phyloP scores from a whole-genome alignment of 768 basidiomycete genomes.

The Aureoboletus auriporus region DNA sequence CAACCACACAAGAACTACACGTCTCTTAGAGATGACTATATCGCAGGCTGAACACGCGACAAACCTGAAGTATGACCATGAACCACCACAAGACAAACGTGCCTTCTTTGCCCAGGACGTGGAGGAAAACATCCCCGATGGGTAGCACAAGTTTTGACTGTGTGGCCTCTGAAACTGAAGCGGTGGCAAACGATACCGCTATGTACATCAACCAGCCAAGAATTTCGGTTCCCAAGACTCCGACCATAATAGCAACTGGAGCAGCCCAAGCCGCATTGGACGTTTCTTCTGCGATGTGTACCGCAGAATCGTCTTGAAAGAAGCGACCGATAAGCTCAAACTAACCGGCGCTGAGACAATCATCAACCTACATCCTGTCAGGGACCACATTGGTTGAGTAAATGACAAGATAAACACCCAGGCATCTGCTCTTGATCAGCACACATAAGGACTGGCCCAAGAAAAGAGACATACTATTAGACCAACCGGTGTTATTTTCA shows the following conservation, averaged over 20 bases:
- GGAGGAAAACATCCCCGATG: conserved; percentile 39
- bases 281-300: conserved; percentile 44
- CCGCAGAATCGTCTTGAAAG: conserved; percentile 42
- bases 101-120: conserved; percentile 37
- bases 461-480: conserved; percentile 7
- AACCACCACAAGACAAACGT: conserved; percentile 43
- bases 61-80: conserved; percentile 41
- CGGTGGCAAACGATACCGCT: conserved; percentile 40
- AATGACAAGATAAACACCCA: conserved; percentile 26
- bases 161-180: conserved; percentile 34
- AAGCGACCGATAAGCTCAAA: neutral
- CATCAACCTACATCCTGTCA: conserved; percentile 19
- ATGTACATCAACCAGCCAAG: conserved; percentile 43
- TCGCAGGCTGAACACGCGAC: neutral
- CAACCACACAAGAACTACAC: conserved; percentile 40
- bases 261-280: conserved; percentile 40
- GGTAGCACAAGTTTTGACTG: conserved; percentile 33
- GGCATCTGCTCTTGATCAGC: conserved; percentile 9
- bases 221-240: conserved; percentile 35
- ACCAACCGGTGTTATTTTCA: conserved; percentile 25
- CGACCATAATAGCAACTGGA: conserved; percentile 43
- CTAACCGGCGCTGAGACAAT: neutral
- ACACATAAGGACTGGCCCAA: neutral
- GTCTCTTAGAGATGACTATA: neutral
- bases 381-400: conserved; percentile 24